Conservation (phyloP, 768 basidiomycete genomes). For the Termitomyces sp. region DNA sequence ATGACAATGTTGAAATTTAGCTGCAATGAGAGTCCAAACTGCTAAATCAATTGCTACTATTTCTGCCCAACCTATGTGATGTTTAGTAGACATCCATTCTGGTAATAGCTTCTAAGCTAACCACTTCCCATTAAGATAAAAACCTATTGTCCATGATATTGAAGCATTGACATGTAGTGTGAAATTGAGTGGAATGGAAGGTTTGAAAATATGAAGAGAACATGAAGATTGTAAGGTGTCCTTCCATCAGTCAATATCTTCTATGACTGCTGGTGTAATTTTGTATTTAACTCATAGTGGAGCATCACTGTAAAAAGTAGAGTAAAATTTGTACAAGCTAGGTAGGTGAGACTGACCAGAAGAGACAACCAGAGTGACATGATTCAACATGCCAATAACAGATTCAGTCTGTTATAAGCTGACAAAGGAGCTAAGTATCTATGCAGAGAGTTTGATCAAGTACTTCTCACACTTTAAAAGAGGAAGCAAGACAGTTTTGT, state of each 20-base stretch:
- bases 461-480: neutral
- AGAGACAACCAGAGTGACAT: neutral
- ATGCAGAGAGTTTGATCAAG: neutral
- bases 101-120: too few relatives aligned
- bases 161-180: conserved; percentile 25
- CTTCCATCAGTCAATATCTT: too few relatives aligned
- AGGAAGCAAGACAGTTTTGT: neutral
- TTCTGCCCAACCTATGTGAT: too few relatives aligned
- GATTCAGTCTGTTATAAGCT: neutral
- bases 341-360: neutral
- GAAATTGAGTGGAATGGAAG: conserved; percentile 5
- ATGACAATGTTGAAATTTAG: too few relatives aligned
- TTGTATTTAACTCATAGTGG: neutral
- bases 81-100: conserved; percentile 1
- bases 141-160: too few relatives aligned
- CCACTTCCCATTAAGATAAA: conserved; percentile 20
- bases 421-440: neutral
- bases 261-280: neutral
- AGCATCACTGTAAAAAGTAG: neutral
- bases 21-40: too few relatives aligned
- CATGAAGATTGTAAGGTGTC: too few relatives aligned
- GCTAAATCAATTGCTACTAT: too few relatives aligned
- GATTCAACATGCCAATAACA: neutral
- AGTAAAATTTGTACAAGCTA: neutral
- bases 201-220: conserved; percentile 8